Percentiles rank a stretch among this genome's conserved stretches.
These are phyloP conservation scores for Corylus americana DNA, from an alignment of 306 rosid genomes.

Conservation along the genomic window DNA sequence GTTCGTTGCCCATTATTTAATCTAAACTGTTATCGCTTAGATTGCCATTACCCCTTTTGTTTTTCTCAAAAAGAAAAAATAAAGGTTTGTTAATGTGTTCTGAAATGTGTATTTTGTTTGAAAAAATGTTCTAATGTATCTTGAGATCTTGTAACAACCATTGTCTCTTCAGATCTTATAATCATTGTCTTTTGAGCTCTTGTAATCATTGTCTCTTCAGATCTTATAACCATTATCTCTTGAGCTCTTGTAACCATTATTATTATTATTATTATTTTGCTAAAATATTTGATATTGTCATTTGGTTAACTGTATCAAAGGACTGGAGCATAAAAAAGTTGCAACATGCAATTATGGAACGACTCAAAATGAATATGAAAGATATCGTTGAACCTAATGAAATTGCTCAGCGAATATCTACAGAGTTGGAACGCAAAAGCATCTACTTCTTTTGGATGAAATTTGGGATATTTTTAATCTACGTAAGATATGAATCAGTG, in stretches of 20 bases:
- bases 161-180: too few relatives aligned
- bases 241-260: too few relatives aligned
- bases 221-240: too few relatives aligned
- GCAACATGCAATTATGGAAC: neutral
- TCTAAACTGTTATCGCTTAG: neutral
- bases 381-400: neutral
- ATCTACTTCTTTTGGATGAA: slow-evolving; percentile 37
- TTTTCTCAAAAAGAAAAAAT: too few relatives aligned
- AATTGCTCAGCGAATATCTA: slow-evolving; percentile 15
- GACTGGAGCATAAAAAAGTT: neutral
- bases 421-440: slow-evolving; percentile 10
- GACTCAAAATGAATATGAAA: neutral
- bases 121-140: too few relatives aligned
- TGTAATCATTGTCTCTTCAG: too few relatives aligned
- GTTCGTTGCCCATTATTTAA: neutral
- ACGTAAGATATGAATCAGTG: slow-evolving; percentile 17
- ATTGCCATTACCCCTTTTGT: too few relatives aligned
- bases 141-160: too few relatives aligned
- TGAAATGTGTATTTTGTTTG: too few relatives aligned
- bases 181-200: too few relatives aligned
- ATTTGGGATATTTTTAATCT: slow-evolving; percentile 6
- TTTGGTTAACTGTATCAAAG: neutral
- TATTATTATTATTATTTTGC: neutral
- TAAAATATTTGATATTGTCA: neutral
- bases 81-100: too few relatives aligned